Conservation (phyloP, 345 rosid genomes). For the Euphorbia lathyris region DNA sequence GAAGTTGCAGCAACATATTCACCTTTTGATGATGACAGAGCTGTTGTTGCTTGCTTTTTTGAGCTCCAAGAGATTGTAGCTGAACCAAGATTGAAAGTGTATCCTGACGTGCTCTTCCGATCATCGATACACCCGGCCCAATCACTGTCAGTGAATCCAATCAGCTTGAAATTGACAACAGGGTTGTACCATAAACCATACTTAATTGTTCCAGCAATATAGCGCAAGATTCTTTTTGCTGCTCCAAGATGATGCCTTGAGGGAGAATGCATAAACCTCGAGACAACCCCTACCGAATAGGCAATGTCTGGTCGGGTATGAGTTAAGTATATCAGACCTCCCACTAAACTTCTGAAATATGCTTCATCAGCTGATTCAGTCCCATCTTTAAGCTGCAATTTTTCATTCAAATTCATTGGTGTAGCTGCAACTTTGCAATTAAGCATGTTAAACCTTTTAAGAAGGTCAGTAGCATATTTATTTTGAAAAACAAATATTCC, state of each 20-base stretch:
- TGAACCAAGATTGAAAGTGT: constrained; percentile 1
- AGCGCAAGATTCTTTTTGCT: neutral
- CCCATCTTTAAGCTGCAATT: too few species aligned
- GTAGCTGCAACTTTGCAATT: too few species aligned
- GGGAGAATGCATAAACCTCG: constrained; percentile 10
- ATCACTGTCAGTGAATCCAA: too few species aligned
- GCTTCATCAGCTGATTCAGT: neutral
- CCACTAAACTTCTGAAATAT: neutral
- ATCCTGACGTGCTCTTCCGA: too few species aligned
- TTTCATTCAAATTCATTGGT: too few species aligned
- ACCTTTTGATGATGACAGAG: constrained; percentile 1
- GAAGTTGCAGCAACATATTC: constrained; percentile 3
- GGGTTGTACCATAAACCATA: neutral
- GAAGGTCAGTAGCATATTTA: too few species aligned
- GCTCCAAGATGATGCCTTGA: constrained; percentile 15
- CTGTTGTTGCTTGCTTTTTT: neutral
- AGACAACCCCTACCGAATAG: constrained; percentile 4
- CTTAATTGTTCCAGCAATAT: neutral
- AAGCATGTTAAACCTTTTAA: too few species aligned
- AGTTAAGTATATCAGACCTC: constrained; percentile 7
- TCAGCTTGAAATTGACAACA: too few species aligned
- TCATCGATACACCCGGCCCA: too few species aligned
- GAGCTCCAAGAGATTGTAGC: neutral
- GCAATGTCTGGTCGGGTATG: neutral
- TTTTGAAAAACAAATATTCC: too few species aligned